Evolutionary conservation across 345 rosid genomes (phyloP), one percentile per base, ranked within the genome.

Genomic region (Hevea brasiliensis): DNA sequence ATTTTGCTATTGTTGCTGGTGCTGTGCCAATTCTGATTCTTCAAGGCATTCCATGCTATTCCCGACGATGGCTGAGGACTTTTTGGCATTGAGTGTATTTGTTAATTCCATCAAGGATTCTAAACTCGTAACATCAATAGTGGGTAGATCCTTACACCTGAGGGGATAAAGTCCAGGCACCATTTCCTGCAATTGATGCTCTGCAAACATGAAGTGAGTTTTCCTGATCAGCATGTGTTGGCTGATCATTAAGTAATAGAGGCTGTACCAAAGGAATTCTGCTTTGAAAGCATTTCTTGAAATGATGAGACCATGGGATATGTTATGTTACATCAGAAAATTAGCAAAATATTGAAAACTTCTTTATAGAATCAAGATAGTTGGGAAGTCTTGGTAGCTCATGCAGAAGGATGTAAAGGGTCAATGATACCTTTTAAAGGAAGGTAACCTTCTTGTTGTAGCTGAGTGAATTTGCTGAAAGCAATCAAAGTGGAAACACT

Each of bases 31-130:
- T 47, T 41, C n/a, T 23, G 59, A 12, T 26, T 56, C 47, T 65
- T 70, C 79, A 3, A 76, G 71, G 65, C 62, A 54, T 37, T 23
- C 24, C 41, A 76, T 41, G 9, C 74, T 59, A 67, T 76, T 76
- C 74, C 70, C 70, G 17, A 76, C 21, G 53, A 71, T 65, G 6
- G 72, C 71, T 18, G 59, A 55, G 59, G 75, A 70, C 2, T 66
- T 71, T 56, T 26, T 71, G 27, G 21, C 59, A 55, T 55, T 55
- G 59, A 55, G 57, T 7, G 2, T 12, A 23, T 55, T 55, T 55
- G 59, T 2, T 55, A 55, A 55, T 55, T 55, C 59, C 27, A 23
- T 55, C 26, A 55, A 1, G 13, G 59, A 27, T n/a, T 55, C 12
- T 8, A 23, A 55, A 21, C 27, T 21, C 21, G 27, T 3, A 20